phyloP scores from a whole-genome alignment of 2,329 filamentous ascomycete species.

The Fusarium kyushuense region DNA sequence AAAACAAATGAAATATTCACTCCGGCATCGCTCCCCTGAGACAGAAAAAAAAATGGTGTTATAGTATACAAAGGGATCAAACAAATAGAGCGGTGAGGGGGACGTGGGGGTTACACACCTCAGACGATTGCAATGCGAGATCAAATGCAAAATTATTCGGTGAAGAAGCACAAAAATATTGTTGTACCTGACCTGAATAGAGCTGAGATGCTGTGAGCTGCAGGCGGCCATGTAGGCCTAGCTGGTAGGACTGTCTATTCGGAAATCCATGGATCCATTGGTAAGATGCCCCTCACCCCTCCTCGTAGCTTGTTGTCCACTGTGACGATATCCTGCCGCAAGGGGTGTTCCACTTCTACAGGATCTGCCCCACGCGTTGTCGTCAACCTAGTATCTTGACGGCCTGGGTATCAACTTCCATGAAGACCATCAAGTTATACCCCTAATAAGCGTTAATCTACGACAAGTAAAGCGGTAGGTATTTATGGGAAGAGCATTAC shows the following conservation, averaged over 20 bases:
- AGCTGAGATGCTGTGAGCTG: slow-evolving; percentile 10
- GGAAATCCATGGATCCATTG: slow-evolving; percentile 11
- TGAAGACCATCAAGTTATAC: too few relatives aligned
- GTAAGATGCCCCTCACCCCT: slow-evolving; percentile 20
- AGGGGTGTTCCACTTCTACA: slow-evolving; percentile 23
- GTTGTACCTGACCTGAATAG: slow-evolving; percentile 15
- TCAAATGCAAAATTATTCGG: slow-evolving; percentile 36
- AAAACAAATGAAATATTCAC: slow-evolving; percentile 1
- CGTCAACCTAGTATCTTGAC: slow-evolving; percentile 1
- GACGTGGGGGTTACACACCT: slow-evolving; percentile 24
- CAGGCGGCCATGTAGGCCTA: slow-evolving; percentile 4
- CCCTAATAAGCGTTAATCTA: neutral
- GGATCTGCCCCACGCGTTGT: slow-evolving; percentile 21
- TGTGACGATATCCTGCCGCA: slow-evolving; percentile 39
- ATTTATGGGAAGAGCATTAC: neutral
- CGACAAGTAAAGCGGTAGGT: neutral
- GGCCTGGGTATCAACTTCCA: too few relatives aligned
- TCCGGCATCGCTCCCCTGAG: slow-evolving; percentile 26
- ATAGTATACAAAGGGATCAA: neutral
- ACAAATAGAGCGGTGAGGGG: slow-evolving; percentile 34
- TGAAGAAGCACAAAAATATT: slow-evolving; percentile 12
- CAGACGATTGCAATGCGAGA: slow-evolving; percentile 27
- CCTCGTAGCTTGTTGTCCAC: slow-evolving; percentile 9
- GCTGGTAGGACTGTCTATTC: slow-evolving; percentile 1
- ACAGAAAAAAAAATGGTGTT: neutral